These are phyloP conservation scores for Volvox carteri DNA, from an alignment of 163 green algal species.

Conservation along the genomic window DNA sequence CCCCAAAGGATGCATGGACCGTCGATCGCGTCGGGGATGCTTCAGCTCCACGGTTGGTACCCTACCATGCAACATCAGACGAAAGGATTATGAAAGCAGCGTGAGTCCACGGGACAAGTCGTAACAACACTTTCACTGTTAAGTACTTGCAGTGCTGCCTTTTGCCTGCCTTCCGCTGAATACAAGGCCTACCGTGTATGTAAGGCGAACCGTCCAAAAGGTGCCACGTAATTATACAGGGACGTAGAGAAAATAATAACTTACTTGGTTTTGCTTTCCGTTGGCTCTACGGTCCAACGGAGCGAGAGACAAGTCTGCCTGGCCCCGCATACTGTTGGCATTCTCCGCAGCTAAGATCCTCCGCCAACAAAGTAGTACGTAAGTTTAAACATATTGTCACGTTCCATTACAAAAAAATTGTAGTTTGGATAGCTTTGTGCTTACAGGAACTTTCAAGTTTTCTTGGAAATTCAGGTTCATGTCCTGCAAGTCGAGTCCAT, in stretches of 20 bases:
- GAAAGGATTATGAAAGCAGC: too few species aligned
- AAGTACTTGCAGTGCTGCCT: not conserved
- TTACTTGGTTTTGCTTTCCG: conserved; percentile 22
- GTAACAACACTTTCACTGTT: too few species aligned
- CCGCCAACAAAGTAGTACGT: not conserved
- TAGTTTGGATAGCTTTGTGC: too few species aligned
- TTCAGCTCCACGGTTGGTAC: not conserved
- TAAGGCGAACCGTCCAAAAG: not conserved
- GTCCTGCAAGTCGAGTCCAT: too few species aligned
- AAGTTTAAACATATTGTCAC: too few species aligned
- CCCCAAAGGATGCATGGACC: not conserved
- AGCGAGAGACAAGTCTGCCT: conserved; percentile 32
- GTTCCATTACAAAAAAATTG: too few species aligned
- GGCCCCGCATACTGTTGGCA: conserved; percentile 12
- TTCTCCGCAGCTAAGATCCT: not conserved
- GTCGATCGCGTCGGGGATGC: not conserved
- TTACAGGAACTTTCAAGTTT: too few species aligned
- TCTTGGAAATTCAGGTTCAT: too few species aligned
- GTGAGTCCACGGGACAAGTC: too few species aligned
- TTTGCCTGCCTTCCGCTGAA: not conserved
- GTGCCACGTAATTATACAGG: not conserved
- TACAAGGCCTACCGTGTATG: conserved; percentile 21
- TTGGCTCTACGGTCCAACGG: conserved; percentile 24
- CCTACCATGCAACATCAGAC: not conserved
- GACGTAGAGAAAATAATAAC: not conserved